Conservation (phyloP, 257 asterid genomes). For the Gentiana straminea region DNA sequence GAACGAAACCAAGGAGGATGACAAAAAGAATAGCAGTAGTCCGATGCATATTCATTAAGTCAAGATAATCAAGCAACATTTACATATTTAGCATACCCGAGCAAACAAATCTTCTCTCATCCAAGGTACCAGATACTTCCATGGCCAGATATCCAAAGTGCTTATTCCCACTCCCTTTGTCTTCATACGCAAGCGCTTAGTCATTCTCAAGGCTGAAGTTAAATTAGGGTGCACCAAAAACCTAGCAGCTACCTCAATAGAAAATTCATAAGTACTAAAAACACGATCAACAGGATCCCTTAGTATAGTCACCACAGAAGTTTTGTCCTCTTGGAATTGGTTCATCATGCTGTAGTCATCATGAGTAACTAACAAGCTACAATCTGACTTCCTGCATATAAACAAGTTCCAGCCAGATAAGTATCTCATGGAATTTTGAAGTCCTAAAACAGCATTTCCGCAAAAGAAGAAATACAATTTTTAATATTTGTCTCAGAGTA, state of each 20-base stretch:
- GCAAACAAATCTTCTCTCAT: slow-evolving; percentile 96
- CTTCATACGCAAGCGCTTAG: slow-evolving; percentile 46
- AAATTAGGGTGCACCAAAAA: slow-evolving; percentile 87
- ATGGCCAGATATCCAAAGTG: slow-evolving; percentile 98
- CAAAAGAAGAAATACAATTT: no score
- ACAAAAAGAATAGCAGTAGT: neutral
- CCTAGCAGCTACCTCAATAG: slow-evolving; percentile 95
- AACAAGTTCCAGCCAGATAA: neutral
- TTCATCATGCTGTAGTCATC: slow-evolving; percentile 90
- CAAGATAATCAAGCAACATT: slow-evolving; percentile 8
- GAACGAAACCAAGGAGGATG: no score
- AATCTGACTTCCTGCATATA: slow-evolving; percentile 63
- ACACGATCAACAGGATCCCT: slow-evolving; percentile 94
- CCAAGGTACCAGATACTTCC: slow-evolving; percentile 99
- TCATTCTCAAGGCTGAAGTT: slow-evolving; percentile 65
- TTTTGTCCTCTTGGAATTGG: slow-evolving; percentile 64
- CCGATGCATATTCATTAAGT: neutral
- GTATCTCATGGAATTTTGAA: no score
- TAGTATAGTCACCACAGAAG: slow-evolving; percentile 85
- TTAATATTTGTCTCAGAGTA: no score
- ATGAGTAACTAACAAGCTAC: slow-evolving; percentile 80
- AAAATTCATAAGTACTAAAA: slow-evolving; percentile 88
- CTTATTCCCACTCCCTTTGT: slow-evolving; percentile 34
- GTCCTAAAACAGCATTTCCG: no score
- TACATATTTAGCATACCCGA: slow-evolving; percentile 53